Percentiles rank a stretch among this genome's conserved stretches.
These are phyloP conservation scores for Arthrinium phaeospermum DNA, from an alignment of 2,329 filamentous ascomycete genomes.

Conservation along the genomic window DNA sequence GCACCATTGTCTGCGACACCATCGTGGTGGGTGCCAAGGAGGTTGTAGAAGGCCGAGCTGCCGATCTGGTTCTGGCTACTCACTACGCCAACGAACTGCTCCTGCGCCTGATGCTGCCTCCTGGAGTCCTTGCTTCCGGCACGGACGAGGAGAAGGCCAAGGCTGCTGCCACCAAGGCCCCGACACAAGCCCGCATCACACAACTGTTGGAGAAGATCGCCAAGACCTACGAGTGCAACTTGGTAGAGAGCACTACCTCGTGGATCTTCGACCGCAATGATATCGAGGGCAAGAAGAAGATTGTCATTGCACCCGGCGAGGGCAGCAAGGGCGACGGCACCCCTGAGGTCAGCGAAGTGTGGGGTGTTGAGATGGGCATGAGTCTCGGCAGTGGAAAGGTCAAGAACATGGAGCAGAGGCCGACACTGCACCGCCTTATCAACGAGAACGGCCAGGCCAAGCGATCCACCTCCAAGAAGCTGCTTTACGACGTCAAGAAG, in stretches of 20 bases:
- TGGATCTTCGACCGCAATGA: constrained; percentile 98
- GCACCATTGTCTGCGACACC: constrained; percentile 94
- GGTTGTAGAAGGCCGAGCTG: constrained; percentile 75
- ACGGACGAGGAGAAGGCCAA: constrained; percentile 96
- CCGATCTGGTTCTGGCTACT: constrained; percentile 88
- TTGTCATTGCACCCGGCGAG: constrained; percentile 86
- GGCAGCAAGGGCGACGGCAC: constrained; percentile 89
- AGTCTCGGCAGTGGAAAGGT: constrained; percentile 92
- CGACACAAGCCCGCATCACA: constrained; percentile 86
- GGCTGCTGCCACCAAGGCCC: constrained; percentile 80
- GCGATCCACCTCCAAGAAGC: constrained; percentile 89
- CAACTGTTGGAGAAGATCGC: constrained; percentile 88
- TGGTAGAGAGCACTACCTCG: constrained; percentile 97
- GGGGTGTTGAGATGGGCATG: constrained; percentile 96
- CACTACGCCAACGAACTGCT: constrained; percentile 96
- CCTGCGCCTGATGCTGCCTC: constrained; percentile 86
- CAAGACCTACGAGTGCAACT: constrained; percentile 87
- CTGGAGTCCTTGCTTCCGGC: constrained; percentile 81
- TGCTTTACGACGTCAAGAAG: constrained; percentile 92
- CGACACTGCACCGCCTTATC: constrained; percentile 93
- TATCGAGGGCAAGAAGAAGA: constrained; percentile 97
- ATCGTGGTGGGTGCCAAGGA: constrained; percentile 73
- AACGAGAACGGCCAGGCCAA: constrained; percentile 91
- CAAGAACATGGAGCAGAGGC: constrained; percentile 85
- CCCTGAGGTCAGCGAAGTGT: constrained; percentile 90